Evolutionary conservation across 306 rosid genomes (phyloP).

Genomic region (Hylodesmum podocarpum): DNA sequence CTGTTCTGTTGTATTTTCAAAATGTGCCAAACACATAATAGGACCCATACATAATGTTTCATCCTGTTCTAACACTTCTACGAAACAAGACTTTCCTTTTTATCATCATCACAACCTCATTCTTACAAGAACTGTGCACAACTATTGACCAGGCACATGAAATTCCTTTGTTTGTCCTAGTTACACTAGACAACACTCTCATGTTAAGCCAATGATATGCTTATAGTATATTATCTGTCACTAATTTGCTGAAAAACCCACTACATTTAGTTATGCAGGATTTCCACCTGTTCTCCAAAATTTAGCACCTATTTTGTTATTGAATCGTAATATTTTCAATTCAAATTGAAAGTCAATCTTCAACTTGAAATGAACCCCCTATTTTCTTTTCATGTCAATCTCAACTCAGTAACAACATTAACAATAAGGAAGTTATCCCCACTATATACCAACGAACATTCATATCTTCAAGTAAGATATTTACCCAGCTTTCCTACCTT

Average conservation of each 20-base stretch:
- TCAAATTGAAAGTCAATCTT: neutral
- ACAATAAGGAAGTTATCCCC: neutral
- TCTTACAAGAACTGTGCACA: neutral
- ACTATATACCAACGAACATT: conserved; percentile 22
- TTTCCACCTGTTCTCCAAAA: neutral
- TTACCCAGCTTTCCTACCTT: conserved; percentile 46
- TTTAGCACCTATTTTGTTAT: neutral
- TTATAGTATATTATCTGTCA: neutral
- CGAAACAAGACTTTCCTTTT: neutral
- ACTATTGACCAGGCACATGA: neutral
- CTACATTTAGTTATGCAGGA: neutral
- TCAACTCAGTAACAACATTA: conserved; percentile 3
- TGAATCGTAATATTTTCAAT: neutral
- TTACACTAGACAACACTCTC: neutral
- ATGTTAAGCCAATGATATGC: neutral
- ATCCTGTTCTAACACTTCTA: neutral
- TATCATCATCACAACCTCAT: neutral
- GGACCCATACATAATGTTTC: neutral
- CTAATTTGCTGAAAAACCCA: neutral
- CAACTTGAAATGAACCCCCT: neutral
- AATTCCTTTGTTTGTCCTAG: neutral
- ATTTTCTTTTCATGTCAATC: neutral
- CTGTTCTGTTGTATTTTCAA: neutral
- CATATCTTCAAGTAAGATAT: conserved; percentile 28
- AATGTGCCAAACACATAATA: neutral